A percentile compares a stretch with the other conserved stretches of the same genome.
These are phyloP conservation scores for Erythrophleum fordii DNA, from an alignment of 306 rosid genomes.

Conservation along the genomic window DNA sequence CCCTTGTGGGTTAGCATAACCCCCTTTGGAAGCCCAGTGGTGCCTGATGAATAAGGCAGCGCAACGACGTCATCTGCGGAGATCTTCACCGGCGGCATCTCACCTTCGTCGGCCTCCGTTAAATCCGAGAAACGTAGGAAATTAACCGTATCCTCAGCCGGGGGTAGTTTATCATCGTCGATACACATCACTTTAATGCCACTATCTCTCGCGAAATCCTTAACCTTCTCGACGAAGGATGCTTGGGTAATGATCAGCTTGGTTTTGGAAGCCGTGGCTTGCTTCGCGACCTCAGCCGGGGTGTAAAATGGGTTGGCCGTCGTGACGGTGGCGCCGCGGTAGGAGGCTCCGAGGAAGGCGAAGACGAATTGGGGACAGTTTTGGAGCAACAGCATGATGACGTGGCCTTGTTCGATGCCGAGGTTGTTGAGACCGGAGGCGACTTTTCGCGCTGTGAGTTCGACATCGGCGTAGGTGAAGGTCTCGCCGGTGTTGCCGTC, in stretches of 20 bases:
- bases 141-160: neutral
- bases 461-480: slow-evolving; percentile 53
- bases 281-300: slow-evolving; percentile 62
- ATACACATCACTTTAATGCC: slow-evolving; percentile 43
- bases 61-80: slow-evolving; percentile 73
- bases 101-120: slow-evolving; percentile 43
- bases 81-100: slow-evolving; percentile 56
- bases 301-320: slow-evolving; percentile 71
- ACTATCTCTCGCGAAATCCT: slow-evolving; percentile 41
- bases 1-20: slow-evolving; percentile 73
- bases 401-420: slow-evolving; percentile 62
- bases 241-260: slow-evolving; percentile 60
- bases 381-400: slow-evolving; percentile 73
- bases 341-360: slow-evolving; percentile 71
- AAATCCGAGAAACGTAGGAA: slow-evolving; percentile 50
- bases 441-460: slow-evolving; percentile 53
- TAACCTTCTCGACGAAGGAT: slow-evolving; percentile 51
- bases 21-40: slow-evolving; percentile 79
- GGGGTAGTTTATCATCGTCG: slow-evolving; percentile 23
- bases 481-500: slow-evolving; percentile 54
- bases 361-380: slow-evolving; percentile 71
- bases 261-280: slow-evolving; percentile 50
- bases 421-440: slow-evolving; percentile 66
- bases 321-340: slow-evolving; percentile 63
- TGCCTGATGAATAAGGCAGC: slow-evolving; percentile 76